Evolutionary conservation across 1,139 yeast species (phyloP), one percentile per base, ranked within the genome.

Genomic region (Nakaseomyces nivariensis): DNA sequence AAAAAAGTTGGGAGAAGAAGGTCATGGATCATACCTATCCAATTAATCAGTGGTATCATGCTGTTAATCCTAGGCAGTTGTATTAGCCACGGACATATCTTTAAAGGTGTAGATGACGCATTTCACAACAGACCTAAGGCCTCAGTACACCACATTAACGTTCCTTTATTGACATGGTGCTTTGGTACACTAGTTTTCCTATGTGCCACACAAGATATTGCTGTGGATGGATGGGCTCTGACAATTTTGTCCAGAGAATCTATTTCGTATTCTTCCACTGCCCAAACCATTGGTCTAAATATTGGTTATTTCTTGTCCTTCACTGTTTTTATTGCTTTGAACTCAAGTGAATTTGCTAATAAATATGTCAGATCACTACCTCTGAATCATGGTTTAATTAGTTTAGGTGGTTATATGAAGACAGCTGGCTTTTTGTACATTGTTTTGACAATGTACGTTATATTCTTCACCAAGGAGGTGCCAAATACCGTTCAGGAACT

Each of bases 221-320:
- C 98, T 1, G 98, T 92, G 13, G 99, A 92, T 68, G 98, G 98
- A 5, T 92, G 98, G 98, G 97, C 97, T 0, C 71, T 92, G 62
- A 92, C 97, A 1, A 79, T 92, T 48, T 72, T 92, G 49, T 81
- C 90, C 17, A 82, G 81, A 26, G 80, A 79, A 42, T 85, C 95
- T 24, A 72, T 92, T 52, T 82, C 95, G n/a, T 92, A 80, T 69
- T 98, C 98, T 0, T 86, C 96, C 4, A 92, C 98, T 0, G 98
- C 98, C 0, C 99, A 92, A 67, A 94, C 98, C 0, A 79, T 92
- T 45, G 99, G 98, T 0, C 76, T 92, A 54, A 92, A 92, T 67
- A 76, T 92, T 3, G 99, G 99, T 11, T 92, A 92, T 66, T 94
- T 94, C 64, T 70, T 85, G 56, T 83, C 95, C 6, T 92, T 92